Evolutionary conservation across 2,329 filamentous ascomycete species (phyloP).

Genomic region (Microascus cirrosus): DNA sequence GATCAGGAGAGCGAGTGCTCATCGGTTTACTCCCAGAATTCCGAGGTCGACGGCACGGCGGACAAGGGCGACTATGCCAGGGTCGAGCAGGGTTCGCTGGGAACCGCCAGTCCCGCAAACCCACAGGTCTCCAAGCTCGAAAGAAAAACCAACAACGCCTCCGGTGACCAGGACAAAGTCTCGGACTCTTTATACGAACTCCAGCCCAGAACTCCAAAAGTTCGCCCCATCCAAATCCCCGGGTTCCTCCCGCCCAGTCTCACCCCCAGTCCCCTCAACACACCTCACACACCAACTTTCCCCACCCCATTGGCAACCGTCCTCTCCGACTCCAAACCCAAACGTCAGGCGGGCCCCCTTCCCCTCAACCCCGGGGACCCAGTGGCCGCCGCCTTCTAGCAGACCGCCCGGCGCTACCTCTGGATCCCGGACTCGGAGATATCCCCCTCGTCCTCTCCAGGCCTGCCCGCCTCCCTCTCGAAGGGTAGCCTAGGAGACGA

Average conservation of each 20-base stretch:
- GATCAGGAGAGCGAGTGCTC: neutral
- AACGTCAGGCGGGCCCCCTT: neutral
- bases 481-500: neutral
- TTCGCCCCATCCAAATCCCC: neutral
- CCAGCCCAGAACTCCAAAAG: neutral
- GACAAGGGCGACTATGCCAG: neutral
- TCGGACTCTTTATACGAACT: neutral
- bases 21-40: neutral
- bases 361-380: neutral
- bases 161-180: neutral
- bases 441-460: neutral
- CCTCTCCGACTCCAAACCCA: neutral
- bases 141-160: too few relatives aligned
- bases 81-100: neutral
- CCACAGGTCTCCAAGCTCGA: neutral
- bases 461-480: neutral
- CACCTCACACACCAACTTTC: neutral
- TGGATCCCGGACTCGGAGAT: conserved; percentile 6
- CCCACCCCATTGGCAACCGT: neutral
- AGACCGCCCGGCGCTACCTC: conserved; percentile 8
- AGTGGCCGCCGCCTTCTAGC: conserved; percentile 7
- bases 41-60: neutral
- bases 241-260: neutral
- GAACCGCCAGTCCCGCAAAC: neutral
- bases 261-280: neutral